A percentile compares a stretch with the other conserved stretches of the same genome.
Conservation (phyloP, 768 basidiomycete genomes). For the Panaeolus cyanescens region DNA sequence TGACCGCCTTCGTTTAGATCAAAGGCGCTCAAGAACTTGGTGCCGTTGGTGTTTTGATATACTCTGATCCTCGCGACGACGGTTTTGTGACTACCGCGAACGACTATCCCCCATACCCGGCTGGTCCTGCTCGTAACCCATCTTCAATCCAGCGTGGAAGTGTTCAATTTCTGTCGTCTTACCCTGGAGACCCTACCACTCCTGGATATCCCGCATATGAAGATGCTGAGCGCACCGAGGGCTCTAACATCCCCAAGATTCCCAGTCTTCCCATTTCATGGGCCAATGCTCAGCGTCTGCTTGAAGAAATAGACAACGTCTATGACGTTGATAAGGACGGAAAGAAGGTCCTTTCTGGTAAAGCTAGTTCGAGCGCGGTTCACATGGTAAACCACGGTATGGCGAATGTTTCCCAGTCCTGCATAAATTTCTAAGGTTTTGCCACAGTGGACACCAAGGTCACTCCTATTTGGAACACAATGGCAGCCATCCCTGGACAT, state of each 20-base stretch:
- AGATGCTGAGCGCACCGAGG: slow-evolving; percentile 66
- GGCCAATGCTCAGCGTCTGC: slow-evolving; percentile 72
- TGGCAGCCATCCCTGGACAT: slow-evolving; percentile 71
- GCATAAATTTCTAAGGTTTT: background rate
- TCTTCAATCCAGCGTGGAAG: slow-evolving; percentile 85
- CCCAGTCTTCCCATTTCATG: slow-evolving; percentile 92
- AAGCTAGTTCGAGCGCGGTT: slow-evolving; percentile 47
- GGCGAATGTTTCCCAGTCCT: background rate
- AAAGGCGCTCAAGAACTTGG: slow-evolving; percentile 85
- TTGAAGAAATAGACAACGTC: slow-evolving; percentile 53
- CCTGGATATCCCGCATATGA: slow-evolving; percentile 88
- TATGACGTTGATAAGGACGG: slow-evolving; percentile 27
- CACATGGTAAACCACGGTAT: slow-evolving; percentile 59
- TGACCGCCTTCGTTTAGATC: slow-evolving; percentile 44
- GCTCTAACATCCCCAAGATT: slow-evolving; percentile 67
- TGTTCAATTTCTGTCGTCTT: slow-evolving; percentile 67
- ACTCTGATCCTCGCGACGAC: slow-evolving; percentile 86
- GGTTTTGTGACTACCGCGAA: slow-evolving; percentile 76
- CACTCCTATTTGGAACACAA: slow-evolving; percentile 84
- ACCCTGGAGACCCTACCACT: slow-evolving; percentile 82
- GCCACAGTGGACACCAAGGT: slow-evolving; percentile 69
- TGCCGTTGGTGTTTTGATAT: slow-evolving; percentile 77
- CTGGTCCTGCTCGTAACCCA: slow-evolving; percentile 87
- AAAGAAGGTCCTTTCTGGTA: slow-evolving; percentile 44
- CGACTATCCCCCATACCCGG: slow-evolving; percentile 77